A percentile compares a stretch with the other conserved stretches of the same genome.
These are phyloP conservation scores for Hibiscus syriacus DNA, from an alignment of 345 rosid genomes.

Conservation along the genomic window DNA sequence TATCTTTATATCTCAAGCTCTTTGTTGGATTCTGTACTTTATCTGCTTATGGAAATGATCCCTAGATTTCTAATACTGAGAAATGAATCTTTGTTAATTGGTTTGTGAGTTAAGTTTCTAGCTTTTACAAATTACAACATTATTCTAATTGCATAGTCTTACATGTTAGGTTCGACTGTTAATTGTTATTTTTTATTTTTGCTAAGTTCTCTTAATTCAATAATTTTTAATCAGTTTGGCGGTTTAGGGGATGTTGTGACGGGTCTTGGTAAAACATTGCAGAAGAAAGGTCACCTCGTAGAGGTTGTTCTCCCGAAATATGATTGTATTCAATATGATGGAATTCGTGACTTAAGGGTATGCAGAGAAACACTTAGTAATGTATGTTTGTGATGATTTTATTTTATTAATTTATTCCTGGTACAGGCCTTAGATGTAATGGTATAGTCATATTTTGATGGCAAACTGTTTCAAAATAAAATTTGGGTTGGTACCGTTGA, in stretches of 20 bases:
- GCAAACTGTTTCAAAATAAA: constrained; percentile 71
- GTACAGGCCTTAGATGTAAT: constrained; percentile 71
- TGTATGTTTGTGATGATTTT: constrained; percentile 8
- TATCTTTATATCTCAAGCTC: background rate
- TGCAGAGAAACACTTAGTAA: constrained; percentile 5
- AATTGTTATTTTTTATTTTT: background rate
- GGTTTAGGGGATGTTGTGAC: constrained; percentile 97
- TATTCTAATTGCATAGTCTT: background rate
- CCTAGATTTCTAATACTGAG: background rate
- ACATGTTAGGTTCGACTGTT: background rate
- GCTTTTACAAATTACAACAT: background rate
- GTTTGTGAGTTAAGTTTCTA: background rate
- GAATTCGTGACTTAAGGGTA: constrained; percentile 66
- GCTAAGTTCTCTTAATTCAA: background rate
- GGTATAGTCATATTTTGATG: constrained; percentile 87
- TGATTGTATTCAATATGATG: constrained; percentile 90
- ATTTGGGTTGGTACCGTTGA: constrained; percentile 89
- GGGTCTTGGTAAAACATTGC: constrained; percentile 90
- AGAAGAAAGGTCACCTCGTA: constrained; percentile 87
- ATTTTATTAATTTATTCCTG: background rate
- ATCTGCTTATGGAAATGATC: background rate
- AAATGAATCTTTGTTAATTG: background rate
- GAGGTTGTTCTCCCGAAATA: constrained; percentile 93
- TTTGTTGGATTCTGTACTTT: background rate
- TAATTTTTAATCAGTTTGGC: constrained; percentile 57